phyloP scores from a whole-genome alignment of 2,329 filamentous ascomycete species.

The Leptographium lundbergii region DNA sequence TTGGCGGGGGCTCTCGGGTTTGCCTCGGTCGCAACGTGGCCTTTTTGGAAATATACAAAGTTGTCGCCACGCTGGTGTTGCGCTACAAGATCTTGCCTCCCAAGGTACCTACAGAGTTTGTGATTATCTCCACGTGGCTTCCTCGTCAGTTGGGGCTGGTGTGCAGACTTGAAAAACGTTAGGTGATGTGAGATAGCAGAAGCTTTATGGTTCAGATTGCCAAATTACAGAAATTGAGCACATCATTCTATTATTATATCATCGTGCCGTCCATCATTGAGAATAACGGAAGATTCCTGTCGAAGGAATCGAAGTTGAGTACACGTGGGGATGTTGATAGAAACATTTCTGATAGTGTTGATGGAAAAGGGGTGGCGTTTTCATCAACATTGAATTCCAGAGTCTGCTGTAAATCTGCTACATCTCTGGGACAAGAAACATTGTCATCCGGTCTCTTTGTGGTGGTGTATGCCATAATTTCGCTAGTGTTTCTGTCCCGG shows the following conservation, averaged over 20 bases:
- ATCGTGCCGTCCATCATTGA: slow-evolving; percentile 13
- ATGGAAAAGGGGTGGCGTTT: neutral
- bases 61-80: slow-evolving; percentile 27
- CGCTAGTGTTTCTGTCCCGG: neutral
- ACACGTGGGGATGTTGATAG: slow-evolving; percentile 13
- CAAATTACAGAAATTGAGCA: too few species aligned
- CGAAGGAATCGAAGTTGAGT: slow-evolving; percentile 13
- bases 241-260: neutral
- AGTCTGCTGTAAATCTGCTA: neutral
- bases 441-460: neutral
- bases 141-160: slow-evolving; percentile 10
- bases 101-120: slow-evolving; percentile 13
- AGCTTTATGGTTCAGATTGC: neutral
- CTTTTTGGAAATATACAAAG: slow-evolving; percentile 22
- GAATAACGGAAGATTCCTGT: slow-evolving; percentile 13
- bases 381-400: neutral
- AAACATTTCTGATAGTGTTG: slow-evolving; percentile 9
- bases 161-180: slow-evolving; percentile 9
- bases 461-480: neutral
- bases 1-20: slow-evolving; percentile 26
- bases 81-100: slow-evolving; percentile 21
- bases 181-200: neutral
- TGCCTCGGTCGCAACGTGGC: slow-evolving; percentile 25
- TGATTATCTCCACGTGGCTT: slow-evolving; percentile 8
- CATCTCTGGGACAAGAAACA: neutral